Evolutionary conservation across 2,329 filamentous ascomycete species (phyloP).

Genomic region (Falciphora oryzae): DNA sequence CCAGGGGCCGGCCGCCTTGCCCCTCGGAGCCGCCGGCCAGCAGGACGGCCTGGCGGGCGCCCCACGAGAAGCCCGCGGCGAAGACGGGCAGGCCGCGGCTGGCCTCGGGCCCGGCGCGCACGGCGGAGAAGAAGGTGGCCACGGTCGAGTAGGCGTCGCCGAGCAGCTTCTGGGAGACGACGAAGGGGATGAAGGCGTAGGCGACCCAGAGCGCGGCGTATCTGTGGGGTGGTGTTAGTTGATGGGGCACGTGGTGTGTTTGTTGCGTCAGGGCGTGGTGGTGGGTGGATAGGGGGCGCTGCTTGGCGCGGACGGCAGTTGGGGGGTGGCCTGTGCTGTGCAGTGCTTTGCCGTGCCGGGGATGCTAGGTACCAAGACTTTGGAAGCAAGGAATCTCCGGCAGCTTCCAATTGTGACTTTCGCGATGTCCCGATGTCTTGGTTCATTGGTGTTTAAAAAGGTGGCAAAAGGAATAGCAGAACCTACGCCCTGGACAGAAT

Average conservation of each 20-base stretch:
- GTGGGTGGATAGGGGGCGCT: too few species aligned
- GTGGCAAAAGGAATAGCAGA: neutral
- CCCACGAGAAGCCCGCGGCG: conserved; percentile 59
- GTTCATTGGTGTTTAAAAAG: neutral
- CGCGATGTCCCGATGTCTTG: neutral
- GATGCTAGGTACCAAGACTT: neutral
- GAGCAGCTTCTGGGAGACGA: conserved; percentile 24
- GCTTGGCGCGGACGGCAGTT: neutral
- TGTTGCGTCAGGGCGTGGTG: neutral
- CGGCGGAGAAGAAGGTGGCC: conserved; percentile 28
- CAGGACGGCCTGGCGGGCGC: conserved; percentile 48
- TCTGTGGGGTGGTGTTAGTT: conserved; percentile 13
- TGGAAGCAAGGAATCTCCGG: neutral
- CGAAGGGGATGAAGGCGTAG: conserved; percentile 24
- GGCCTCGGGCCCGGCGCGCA: conserved; percentile 28
- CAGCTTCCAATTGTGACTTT: neutral
- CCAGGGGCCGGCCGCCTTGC: conserved; percentile 28
- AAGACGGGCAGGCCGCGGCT: conserved; percentile 32
- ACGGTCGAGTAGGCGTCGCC: conserved; percentile 26
- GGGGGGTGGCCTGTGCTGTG: neutral
- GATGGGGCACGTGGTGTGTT: neutral
- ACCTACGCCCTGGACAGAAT: conserved; percentile 26
- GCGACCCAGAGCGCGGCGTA: conserved; percentile 22
- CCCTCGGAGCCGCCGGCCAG: conserved; percentile 32
- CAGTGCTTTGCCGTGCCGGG: too few species aligned